phyloP scores from a whole-genome alignment of 2,329 filamentous ascomycete genomes.

The Diaporthe australafricana region DNA sequence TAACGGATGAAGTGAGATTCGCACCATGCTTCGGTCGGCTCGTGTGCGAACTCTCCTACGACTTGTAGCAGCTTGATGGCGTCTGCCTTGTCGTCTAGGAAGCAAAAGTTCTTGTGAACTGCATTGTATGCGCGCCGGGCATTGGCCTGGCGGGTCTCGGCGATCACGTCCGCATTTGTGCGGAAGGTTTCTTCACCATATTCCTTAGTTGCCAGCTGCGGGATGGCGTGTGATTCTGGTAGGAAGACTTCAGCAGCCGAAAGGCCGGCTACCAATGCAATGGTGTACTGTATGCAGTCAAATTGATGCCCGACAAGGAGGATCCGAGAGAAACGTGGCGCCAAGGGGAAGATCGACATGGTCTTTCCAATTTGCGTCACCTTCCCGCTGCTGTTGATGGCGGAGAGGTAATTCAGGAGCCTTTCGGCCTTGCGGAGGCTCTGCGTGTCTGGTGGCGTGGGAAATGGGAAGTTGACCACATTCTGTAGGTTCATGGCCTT shows the following conservation, averaged over 20 bases:
- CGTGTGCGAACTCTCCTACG: conserved; percentile 86
- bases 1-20: conserved; percentile 84
- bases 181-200: conserved; percentile 62
- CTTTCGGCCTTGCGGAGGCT: conserved; percentile 87
- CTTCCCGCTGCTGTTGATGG: conserved; percentile 76
- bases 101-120: conserved; percentile 82
- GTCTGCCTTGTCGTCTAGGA: conserved; percentile 85
- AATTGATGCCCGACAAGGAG: conserved; percentile 88
- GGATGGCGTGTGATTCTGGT: conserved; percentile 81
- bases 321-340: conserved; percentile 91
- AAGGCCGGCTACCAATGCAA: conserved; percentile 88
- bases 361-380: conserved; percentile 84
- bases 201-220: conserved; percentile 61
- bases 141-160: conserved; percentile 76
- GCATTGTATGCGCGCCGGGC: conserved; percentile 72
- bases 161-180: conserved; percentile 76
- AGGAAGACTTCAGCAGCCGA: conserved; percentile 91
- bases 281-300: conserved; percentile 84
- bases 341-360: conserved; percentile 89
- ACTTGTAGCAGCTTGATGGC: conserved; percentile 91
- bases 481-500: conserved; percentile 94
- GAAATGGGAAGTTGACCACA: conserved; percentile 95
- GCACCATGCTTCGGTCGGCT: conserved; percentile 80
- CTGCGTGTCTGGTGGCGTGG: conserved; percentile 83
- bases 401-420: conserved; percentile 86